Evolutionary conservation across 2,329 filamentous ascomycete genomes (phyloP).

Genomic region (Apiospora pterosperma): DNA sequence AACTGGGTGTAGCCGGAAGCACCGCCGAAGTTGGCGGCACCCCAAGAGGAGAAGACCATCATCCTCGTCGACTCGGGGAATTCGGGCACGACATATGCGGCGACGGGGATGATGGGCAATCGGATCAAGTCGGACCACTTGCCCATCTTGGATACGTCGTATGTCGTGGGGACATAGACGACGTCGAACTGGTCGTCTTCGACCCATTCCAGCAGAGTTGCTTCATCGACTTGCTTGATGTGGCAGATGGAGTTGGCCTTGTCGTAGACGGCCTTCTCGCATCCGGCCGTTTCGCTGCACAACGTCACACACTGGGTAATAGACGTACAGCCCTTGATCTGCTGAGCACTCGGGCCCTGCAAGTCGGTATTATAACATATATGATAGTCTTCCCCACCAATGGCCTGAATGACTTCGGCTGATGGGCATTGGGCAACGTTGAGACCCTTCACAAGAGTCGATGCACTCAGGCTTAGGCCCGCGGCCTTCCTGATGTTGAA

Average conservation of each 20-base stretch:
- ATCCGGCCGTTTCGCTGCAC: slow-evolving; percentile 5
- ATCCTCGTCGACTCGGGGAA: slow-evolving; percentile 19
- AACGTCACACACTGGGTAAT: slow-evolving; percentile 2
- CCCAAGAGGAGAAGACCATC: slow-evolving; percentile 22
- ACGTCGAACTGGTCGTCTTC: slow-evolving; percentile 13
- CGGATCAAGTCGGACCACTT: slow-evolving; percentile 22
- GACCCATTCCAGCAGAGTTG: slow-evolving; percentile 13
- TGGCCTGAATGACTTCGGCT: not conserved
- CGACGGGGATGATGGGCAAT: slow-evolving; percentile 23
- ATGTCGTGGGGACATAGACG: slow-evolving; percentile 12
- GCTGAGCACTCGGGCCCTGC: not conserved
- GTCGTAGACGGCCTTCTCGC: slow-evolving; percentile 9
- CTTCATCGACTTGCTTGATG: slow-evolving; percentile 11
- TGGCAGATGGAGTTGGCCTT: slow-evolving; percentile 9
- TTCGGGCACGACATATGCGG: slow-evolving; percentile 23
- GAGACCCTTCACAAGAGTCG: not conserved
- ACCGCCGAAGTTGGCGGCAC: slow-evolving; percentile 19
- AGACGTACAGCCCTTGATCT: slow-evolving; percentile 1
- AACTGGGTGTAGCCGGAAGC: slow-evolving; percentile 13
- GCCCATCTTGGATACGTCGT: slow-evolving; percentile 13
- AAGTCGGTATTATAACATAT: slow-evolving; percentile 4
- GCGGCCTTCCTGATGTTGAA: not conserved
- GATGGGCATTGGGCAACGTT: not conserved
- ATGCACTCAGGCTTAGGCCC: too few species aligned
- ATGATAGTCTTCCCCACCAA: not conserved